A percentile compares a stretch with the other conserved stretches of the same genome.
Conservation (phyloP, 352 stramenopile genomes). For the Globisporangium paddicum region DNA sequence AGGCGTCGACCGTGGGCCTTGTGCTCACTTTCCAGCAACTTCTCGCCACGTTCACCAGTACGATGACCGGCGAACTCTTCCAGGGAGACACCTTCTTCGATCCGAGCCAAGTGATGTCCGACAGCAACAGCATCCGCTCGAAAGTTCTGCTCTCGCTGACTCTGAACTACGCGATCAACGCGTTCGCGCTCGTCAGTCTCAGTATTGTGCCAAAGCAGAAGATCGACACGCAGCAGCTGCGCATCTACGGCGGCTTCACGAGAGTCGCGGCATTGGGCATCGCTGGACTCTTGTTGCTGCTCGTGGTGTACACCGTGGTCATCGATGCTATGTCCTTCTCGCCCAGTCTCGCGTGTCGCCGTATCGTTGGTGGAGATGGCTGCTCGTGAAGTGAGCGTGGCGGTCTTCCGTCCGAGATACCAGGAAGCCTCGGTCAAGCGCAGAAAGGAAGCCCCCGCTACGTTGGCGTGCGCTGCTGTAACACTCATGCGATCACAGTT, state of each 20-base stretch:
- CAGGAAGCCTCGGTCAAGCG: neutral
- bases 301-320: conserved; percentile 35
- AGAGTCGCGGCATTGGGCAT: conserved; percentile 32
- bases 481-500: neutral
- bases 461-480: neutral
- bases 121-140: conserved; percentile 22
- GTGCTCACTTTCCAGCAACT: conserved; percentile 48
- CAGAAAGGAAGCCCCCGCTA: neutral
- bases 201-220: conserved; percentile 49
- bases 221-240: conserved; percentile 52
- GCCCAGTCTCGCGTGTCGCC: conserved; percentile 19
- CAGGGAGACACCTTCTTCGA: conserved; percentile 30
- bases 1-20: conserved; percentile 48
- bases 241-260: conserved; percentile 58
- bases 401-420: neutral
- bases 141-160: conserved; percentile 28
- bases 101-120: conserved; percentile 18
- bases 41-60: conserved; percentile 38
- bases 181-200: conserved; percentile 24
- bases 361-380: conserved; percentile 29
- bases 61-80: conserved; percentile 32
- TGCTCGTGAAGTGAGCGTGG: conserved; percentile 16
- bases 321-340: conserved; percentile 36
- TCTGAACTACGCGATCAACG: conserved; percentile 42
- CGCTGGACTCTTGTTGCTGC: conserved; percentile 15